Conservation (phyloP, 768 basidiomycete species). For the Boletus speciosus region DNA sequence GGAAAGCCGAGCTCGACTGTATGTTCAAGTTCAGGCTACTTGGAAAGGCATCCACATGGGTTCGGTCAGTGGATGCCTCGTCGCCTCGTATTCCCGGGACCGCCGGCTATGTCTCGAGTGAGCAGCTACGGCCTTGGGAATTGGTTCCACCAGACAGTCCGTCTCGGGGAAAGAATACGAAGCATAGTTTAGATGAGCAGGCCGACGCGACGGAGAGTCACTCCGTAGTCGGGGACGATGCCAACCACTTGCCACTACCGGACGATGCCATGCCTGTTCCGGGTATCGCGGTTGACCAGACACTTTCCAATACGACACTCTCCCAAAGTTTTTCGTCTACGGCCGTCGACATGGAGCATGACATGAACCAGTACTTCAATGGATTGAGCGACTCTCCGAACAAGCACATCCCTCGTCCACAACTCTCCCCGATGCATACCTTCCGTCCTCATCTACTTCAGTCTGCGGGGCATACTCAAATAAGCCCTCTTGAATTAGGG, state of each 20-base stretch:
- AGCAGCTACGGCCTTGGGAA: slow-evolving; percentile 16
- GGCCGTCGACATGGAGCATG: slow-evolving; percentile 15
- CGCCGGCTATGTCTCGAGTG: slow-evolving; percentile 6
- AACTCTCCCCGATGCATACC: background rate
- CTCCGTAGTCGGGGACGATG: background rate
- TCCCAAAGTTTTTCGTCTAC: background rate
- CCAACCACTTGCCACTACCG: background rate
- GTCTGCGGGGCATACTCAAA: background rate
- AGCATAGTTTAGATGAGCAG: background rate
- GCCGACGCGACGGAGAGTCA: background rate
- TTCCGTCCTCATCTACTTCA: slow-evolving; percentile 9
- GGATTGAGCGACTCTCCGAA: slow-evolving; percentile 23
- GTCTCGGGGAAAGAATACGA: background rate
- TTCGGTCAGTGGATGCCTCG: background rate
- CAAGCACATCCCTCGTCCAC: slow-evolving; percentile 5
- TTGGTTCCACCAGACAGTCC: slow-evolving; percentile 1
- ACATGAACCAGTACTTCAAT: slow-evolving; percentile 29
- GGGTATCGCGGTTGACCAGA: background rate
- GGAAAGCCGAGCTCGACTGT: slow-evolving; percentile 6
- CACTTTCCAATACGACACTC: background rate
- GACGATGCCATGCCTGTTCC: background rate
- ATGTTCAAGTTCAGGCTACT: background rate
- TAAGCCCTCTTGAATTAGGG: slow-evolving; percentile 1
- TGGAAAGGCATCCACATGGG: slow-evolving; percentile 2
- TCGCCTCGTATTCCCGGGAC: slow-evolving; percentile 8